A percentile compares a stretch with the other conserved stretches of the same genome.
Evolutionary conservation across 805 yeast genomes (phyloP).

Genomic region (Schwanniomyces occidentalis): DNA sequence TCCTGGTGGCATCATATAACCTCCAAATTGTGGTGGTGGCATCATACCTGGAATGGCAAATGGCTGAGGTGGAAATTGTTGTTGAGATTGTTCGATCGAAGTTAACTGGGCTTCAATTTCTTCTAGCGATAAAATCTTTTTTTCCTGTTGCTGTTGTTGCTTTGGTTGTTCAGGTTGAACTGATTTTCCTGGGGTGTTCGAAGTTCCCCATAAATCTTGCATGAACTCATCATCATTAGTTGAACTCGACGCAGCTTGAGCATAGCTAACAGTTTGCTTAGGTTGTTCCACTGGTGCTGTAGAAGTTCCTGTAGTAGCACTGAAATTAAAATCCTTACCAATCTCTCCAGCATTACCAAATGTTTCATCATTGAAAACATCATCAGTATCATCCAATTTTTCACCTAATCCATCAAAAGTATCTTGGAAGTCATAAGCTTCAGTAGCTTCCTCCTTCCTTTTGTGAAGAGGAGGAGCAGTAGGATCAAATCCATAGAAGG

Average conservation of each 20-base stretch:
- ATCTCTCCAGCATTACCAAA: conserved; percentile 59
- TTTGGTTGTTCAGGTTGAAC: conserved; percentile 13
- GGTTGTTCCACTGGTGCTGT: conserved; percentile 26
- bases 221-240: conserved; percentile 46
- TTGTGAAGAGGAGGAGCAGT: conserved; percentile 35
- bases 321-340: conserved; percentile 68
- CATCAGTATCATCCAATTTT: conserved; percentile 63
- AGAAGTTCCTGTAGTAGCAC: conserved; percentile 19
- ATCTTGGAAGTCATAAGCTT: conserved; percentile 74
- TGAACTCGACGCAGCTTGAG: conserved; percentile 36
- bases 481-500: conserved; percentile 67
- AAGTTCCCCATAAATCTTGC: conserved; percentile 46
- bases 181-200: conserved; percentile 35
- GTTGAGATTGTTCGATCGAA: conserved; percentile 38
- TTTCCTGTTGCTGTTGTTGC: conserved; percentile 20
- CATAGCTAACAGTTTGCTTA: conserved; percentile 35
- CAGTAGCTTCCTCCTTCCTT: conserved; percentile 16
- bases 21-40: conserved; percentile 35
- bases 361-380: conserved; percentile 78
- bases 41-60: conserved; percentile 34
- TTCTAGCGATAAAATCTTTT: conserved; percentile 67
- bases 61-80: conserved; percentile 28
- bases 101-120: conserved; percentile 81
- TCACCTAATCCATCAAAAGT: conserved; percentile 80
- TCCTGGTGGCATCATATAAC: conserved; percentile 43